Conservation (phyloP, 1,139 yeast genomes). For the Yamadazyma atlantica region DNA sequence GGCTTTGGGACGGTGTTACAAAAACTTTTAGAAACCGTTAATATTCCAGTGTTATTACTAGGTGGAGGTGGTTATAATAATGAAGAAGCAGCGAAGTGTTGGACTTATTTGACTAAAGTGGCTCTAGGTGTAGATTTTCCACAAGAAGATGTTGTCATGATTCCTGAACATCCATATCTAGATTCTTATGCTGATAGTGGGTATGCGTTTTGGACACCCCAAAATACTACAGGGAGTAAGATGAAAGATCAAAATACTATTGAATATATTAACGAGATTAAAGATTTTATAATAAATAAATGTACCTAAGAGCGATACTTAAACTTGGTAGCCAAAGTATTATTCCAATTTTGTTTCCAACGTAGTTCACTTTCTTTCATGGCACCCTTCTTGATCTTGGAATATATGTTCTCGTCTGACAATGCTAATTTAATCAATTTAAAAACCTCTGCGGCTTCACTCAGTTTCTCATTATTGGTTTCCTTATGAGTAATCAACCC, state of each 20-base stretch:
- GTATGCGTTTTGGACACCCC: slow-evolving; percentile 51
- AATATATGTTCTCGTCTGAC: slow-evolving; percentile 31
- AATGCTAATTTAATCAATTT: slow-evolving; percentile 48
- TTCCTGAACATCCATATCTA: slow-evolving; percentile 53
- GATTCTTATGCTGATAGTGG: slow-evolving; percentile 49
- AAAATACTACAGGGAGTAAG: slow-evolving; percentile 17
- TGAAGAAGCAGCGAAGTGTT: slow-evolving; percentile 61
- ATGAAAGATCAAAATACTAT: slow-evolving; percentile 41
- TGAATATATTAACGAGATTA: slow-evolving; percentile 5
- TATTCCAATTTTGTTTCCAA: slow-evolving; percentile 79
- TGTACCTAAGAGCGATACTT: slow-evolving; percentile 4
- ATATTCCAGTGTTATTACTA: slow-evolving; percentile 44
- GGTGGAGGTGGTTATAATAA: slow-evolving; percentile 84
- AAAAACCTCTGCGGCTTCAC: slow-evolving; percentile 49
- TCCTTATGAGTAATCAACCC: slow-evolving; percentile 40
- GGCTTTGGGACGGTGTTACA: slow-evolving; percentile 46
- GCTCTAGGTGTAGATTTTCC: slow-evolving; percentile 18
- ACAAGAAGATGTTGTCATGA: slow-evolving; percentile 29
- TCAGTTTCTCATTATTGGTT: slow-evolving; percentile 9
- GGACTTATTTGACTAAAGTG: slow-evolving; percentile 56
- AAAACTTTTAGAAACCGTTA: slow-evolving; percentile 13
- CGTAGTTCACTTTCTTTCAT: slow-evolving; percentile 58
- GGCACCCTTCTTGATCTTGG: slow-evolving; percentile 64
- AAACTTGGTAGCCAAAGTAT: slow-evolving; percentile 21
- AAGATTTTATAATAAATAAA: slow-evolving; percentile 1